Evolutionary conservation across 2,329 filamentous ascomycete species (phyloP).

Genomic region (Parastagonospora avenae): DNA sequence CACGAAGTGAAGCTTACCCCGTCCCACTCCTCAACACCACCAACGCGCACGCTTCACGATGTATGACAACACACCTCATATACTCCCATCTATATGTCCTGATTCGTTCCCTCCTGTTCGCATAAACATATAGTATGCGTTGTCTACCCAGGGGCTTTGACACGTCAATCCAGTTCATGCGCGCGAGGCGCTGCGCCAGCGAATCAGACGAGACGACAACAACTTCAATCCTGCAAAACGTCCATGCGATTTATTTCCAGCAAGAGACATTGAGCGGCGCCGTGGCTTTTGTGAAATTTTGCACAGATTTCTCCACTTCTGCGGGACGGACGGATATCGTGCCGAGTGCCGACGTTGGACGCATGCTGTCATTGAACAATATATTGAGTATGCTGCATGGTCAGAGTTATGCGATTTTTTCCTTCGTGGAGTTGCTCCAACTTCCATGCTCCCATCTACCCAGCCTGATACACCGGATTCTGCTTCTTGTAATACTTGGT

Average conservation of each 20-base stretch:
- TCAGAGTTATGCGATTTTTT: no score
- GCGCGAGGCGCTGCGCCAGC: slow-evolving; percentile 10
- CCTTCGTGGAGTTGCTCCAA: no score
- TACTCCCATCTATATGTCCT: background rate
- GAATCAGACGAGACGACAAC: slow-evolving; percentile 1
- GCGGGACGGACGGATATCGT: no score
- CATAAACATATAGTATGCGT: slow-evolving; percentile 24
- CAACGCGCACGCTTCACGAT: slow-evolving; percentile 24
- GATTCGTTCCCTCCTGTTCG: slow-evolving; percentile 31
- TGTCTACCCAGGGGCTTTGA: slow-evolving; percentile 23
- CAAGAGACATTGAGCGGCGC: background rate
- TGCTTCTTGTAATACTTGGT: slow-evolving; percentile 10
- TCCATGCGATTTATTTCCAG: background rate
- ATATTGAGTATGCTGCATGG: no score
- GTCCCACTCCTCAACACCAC: background rate
- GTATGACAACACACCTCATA: slow-evolving; percentile 27
- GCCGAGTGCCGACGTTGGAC: no score
- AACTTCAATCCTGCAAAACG: background rate
- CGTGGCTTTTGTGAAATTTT: no score
- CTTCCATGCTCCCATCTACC: background rate
- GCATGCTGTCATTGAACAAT: no score
- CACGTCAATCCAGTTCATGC: slow-evolving; percentile 45
- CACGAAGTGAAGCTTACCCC: slow-evolving; percentile 28
- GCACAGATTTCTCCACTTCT: no score
- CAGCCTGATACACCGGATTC: slow-evolving; percentile 12